Evolutionary conservation across 1,284 basidiomycete species (phyloP).

Genomic region (Ustilago sp.): DNA sequence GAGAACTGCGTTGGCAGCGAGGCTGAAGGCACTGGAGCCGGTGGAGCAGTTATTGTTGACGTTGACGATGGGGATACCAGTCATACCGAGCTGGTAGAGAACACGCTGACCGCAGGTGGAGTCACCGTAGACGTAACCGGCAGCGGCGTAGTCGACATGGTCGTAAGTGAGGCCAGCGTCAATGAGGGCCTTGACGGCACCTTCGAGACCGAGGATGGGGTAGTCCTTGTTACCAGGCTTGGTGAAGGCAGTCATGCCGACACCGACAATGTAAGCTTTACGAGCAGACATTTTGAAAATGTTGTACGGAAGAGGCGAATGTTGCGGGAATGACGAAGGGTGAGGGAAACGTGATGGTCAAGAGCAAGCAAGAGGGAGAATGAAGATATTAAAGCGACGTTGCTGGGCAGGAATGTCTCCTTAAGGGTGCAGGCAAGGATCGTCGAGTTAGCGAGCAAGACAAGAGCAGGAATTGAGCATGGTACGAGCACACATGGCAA

Average conservation of each 20-base stretch:
- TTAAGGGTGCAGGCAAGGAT: not conserved
- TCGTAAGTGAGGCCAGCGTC: constrained; percentile 90
- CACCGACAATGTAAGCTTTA: constrained; percentile 74
- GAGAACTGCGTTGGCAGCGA: constrained; percentile 70
- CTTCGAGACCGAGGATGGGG: constrained; percentile 75
- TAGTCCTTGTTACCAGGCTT: constrained; percentile 77
- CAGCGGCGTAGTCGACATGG: constrained; percentile 78
- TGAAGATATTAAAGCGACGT: constrained; percentile 21
- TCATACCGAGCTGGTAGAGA: constrained; percentile 86
- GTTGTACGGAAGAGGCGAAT: not conserved
- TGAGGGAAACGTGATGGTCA: not conserved
- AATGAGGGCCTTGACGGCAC: constrained; percentile 83
- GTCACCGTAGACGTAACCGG: constrained; percentile 75
- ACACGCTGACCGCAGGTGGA: constrained; percentile 81
- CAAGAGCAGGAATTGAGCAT: not conserved
- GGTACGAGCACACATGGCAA: constrained; percentile 16
- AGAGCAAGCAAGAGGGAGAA: not conserved
- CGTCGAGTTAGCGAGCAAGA: constrained; percentile 14
- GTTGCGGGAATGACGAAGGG: not conserved
- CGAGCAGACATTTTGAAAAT: constrained; percentile 37
- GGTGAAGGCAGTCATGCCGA: constrained; percentile 83
- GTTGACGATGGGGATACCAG: constrained; percentile 85
- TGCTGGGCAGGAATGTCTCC: not conserved
- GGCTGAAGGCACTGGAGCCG: constrained; percentile 63
- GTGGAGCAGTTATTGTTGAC: constrained; percentile 77